Evolutionary conservation across 1,139 yeast species (phyloP).

Genomic region (Blastobotrys elegans): DNA sequence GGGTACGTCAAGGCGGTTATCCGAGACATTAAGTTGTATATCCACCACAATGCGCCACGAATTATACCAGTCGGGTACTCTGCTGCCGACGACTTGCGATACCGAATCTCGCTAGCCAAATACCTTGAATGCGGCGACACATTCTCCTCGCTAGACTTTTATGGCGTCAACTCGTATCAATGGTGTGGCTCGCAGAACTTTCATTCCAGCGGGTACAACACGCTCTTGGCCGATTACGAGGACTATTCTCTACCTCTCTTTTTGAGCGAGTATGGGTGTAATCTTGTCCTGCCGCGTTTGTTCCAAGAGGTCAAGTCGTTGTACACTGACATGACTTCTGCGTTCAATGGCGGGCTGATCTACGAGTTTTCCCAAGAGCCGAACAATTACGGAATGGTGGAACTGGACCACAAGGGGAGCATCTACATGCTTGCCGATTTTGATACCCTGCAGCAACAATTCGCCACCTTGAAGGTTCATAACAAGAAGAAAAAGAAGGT

Average conservation of each 20-base stretch:
- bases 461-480: conserved; percentile 17
- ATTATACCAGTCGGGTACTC: conserved; percentile 92
- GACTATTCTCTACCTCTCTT: conserved; percentile 73
- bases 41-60: conserved; percentile 55
- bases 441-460: conserved; percentile 28
- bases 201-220: conserved; percentile 64
- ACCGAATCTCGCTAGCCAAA: conserved; percentile 68
- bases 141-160: conserved; percentile 71
- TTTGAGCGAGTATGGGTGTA: conserved; percentile 93
- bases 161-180: conserved; percentile 92
- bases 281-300: conserved; percentile 69
- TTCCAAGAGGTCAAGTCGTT: conserved; percentile 65
- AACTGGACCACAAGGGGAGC: conserved; percentile 52
- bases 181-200: conserved; percentile 81
- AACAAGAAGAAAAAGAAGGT: conserved; percentile 15
- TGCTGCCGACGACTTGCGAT: conserved; percentile 86
- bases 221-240: conserved; percentile 52
- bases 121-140: conserved; percentile 75
- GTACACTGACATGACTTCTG: conserved; percentile 48
- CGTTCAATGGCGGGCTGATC: conserved; percentile 81
- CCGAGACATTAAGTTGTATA: conserved; percentile 77
- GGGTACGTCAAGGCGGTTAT: conserved; percentile 74
- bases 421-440: conserved; percentile 35
- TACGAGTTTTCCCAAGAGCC: conserved; percentile 89
- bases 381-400: conserved; percentile 83